Percentiles rank a stretch among this genome's conserved stretches.
phyloP scores from a whole-genome alignment of 495 filamentous ascomycete genomes.

The Xylaria bambusicola region DNA sequence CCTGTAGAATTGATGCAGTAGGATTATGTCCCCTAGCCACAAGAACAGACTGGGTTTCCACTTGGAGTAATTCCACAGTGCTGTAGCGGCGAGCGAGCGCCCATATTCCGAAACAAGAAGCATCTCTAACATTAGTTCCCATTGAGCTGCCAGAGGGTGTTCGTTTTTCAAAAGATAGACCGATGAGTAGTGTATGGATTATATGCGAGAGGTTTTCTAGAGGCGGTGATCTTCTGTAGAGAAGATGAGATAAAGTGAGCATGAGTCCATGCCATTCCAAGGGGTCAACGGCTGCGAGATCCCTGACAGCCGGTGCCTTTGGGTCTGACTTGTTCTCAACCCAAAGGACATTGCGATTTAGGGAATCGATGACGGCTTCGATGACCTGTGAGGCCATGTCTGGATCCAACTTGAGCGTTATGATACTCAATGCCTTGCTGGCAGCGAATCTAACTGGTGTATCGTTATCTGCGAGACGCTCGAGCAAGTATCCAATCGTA shows the following conservation, averaged over 20 bases:
- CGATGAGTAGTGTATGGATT: slow-evolving; percentile 68
- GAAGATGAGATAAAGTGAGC: slow-evolving; percentile 79
- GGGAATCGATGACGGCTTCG: slow-evolving; percentile 73
- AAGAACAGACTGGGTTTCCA: slow-evolving; percentile 47
- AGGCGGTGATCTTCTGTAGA: slow-evolving; percentile 77
- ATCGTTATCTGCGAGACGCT: slow-evolving; percentile 73
- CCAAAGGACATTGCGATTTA: slow-evolving; percentile 78
- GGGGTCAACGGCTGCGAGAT: slow-evolving; percentile 72
- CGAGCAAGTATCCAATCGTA: slow-evolving; percentile 71
- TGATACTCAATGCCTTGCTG: slow-evolving; percentile 87
- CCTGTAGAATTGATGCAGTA: slow-evolving; percentile 62
- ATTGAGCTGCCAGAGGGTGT: slow-evolving; percentile 76
- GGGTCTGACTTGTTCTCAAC: slow-evolving; percentile 39
- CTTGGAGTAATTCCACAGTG: slow-evolving; percentile 70
- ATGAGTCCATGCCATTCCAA: slow-evolving; percentile 90
- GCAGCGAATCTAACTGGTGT: slow-evolving; percentile 87
- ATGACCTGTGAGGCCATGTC: slow-evolving; percentile 84
- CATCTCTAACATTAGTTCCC: slow-evolving; percentile 95
- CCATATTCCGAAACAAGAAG: slow-evolving; percentile 95
- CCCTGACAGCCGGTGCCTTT: slow-evolving; percentile 46
- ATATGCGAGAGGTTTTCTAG: slow-evolving; percentile 66
- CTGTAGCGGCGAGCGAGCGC: slow-evolving; percentile 84
- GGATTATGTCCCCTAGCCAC: slow-evolving; percentile 34
- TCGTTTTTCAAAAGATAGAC: slow-evolving; percentile 82
- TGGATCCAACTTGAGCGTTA: slow-evolving; percentile 73